A percentile compares a stretch with the other conserved stretches of the same genome.
Evolutionary conservation across 331 rosid species (phyloP).

Genomic region (Malus hybrid): DNA sequence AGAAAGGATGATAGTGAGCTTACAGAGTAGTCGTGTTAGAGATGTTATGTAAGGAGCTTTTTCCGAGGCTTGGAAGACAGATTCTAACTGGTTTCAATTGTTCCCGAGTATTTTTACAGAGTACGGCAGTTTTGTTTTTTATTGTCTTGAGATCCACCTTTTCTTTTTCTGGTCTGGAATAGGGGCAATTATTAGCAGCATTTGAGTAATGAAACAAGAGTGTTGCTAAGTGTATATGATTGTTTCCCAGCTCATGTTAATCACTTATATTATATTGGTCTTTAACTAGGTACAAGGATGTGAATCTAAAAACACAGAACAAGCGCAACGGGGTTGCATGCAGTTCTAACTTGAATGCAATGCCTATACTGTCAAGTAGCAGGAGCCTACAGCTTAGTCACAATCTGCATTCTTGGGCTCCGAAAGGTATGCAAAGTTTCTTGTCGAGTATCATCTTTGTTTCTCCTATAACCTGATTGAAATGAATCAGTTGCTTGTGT

Average conservation of each 20-base stretch:
- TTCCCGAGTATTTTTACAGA: background rate
- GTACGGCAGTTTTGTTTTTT: background rate
- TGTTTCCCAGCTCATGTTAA: background rate
- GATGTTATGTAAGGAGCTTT: background rate
- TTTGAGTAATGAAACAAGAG: background rate
- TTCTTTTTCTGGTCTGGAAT: background rate
- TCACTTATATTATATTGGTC: background rate
- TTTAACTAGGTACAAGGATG: constrained; percentile 41
- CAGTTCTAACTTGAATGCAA: background rate
- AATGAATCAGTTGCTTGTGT: background rate
- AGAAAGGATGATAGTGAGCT: background rate
- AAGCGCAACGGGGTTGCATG: constrained; percentile 19
- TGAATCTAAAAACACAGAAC: constrained; percentile 13
- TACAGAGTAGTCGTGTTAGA: background rate
- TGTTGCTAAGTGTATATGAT: background rate
- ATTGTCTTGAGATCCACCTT: background rate
- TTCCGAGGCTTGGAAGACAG: background rate
- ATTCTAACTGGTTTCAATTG: background rate
- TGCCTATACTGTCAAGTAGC: constrained; percentile 1
- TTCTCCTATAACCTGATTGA: background rate
- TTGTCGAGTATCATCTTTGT: background rate
- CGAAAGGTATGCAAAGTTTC: constrained; percentile 14
- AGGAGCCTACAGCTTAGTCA: background rate
- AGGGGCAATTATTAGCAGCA: background rate
- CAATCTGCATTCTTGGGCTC: background rate